Evolutionary conservation across 139 green algal species (phyloP).

Genomic region (Chlorella sp.): DNA sequence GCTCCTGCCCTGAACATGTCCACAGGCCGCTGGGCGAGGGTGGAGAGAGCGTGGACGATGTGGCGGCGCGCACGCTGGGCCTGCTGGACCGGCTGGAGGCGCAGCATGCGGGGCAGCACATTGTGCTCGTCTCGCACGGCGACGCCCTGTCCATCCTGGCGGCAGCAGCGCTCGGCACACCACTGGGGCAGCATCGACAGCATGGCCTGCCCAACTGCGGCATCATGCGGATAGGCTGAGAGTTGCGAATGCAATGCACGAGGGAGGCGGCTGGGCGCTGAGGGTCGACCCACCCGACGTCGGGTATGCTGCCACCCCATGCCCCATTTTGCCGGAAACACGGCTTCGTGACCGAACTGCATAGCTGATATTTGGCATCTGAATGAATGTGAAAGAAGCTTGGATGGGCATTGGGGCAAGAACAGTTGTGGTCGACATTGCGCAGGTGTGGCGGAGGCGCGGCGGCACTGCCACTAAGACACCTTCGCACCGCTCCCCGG

Average conservation of each 20-base stretch:
- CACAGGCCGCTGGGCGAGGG: constrained; percentile 37
- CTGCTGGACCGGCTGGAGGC: constrained; percentile 54
- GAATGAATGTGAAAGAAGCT: too few species aligned
- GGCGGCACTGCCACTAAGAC: neutral
- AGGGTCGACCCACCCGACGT: too few species aligned
- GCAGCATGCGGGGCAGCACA: constrained; percentile 36
- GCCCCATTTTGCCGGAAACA: too few species aligned
- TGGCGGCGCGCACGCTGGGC: constrained; percentile 43
- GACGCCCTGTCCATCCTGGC: constrained; percentile 72
- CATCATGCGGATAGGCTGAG: constrained; percentile 33
- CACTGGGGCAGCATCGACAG: constrained; percentile 53
- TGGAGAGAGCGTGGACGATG: constrained; percentile 67
- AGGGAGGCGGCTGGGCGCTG: too few species aligned
- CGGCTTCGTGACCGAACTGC: too few species aligned
- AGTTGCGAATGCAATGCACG: too few species aligned
- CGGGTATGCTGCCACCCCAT: too few species aligned
- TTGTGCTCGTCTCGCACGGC: constrained; percentile 71
- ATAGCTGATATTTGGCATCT: too few species aligned
- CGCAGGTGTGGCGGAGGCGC: neutral
- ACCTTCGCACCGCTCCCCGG: neutral
- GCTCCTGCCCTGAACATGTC: neutral
- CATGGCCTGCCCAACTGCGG: constrained; percentile 64
- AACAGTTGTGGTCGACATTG: too few species aligned
- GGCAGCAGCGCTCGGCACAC: constrained; percentile 33
- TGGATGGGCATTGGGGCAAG: too few species aligned